Percentiles rank a stretch among this genome's conserved stretches.
Conservation (phyloP, 176 grass and related monocot species). For the Cenchrus purpureus region DNA sequence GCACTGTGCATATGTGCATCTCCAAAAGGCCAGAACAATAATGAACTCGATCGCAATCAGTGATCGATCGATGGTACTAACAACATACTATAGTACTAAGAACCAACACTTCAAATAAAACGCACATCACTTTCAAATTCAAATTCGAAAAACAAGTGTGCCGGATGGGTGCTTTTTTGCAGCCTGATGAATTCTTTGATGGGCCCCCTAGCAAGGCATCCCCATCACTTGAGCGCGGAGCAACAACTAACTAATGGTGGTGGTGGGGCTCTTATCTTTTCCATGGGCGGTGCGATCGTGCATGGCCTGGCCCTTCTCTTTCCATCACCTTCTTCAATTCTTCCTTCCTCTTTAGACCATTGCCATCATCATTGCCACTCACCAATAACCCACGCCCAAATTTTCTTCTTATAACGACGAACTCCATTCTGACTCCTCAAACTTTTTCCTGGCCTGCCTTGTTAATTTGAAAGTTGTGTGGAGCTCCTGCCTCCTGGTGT, state of each 20-base stretch:
- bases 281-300: constrained; percentile 53
- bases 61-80: background rate
- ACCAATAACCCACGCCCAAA: constrained; percentile 1
- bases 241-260: background rate
- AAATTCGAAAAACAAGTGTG: background rate
- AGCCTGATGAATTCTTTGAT: background rate
- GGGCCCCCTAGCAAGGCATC: background rate
- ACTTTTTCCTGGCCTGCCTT: background rate
- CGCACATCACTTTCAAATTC: background rate
- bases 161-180: background rate
- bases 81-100: background rate
- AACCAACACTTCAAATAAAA: background rate
- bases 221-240: background rate
- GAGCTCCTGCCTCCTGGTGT: background rate
- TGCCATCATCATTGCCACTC: background rate
- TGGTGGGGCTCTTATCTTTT: constrained; percentile 46
- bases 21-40: background rate
- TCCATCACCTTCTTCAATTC: background rate
- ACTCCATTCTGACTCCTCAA: background rate
- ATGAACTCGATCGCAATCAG: background rate
- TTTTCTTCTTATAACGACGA: background rate
- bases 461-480: background rate
- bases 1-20: background rate
- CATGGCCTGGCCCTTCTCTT: constrained; percentile 29
- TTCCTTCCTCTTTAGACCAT: constrained; percentile 19